Evolutionary conservation across 1,284 basidiomycete genomes (phyloP).

Genomic region (Neonothopanus nambi): DNA sequence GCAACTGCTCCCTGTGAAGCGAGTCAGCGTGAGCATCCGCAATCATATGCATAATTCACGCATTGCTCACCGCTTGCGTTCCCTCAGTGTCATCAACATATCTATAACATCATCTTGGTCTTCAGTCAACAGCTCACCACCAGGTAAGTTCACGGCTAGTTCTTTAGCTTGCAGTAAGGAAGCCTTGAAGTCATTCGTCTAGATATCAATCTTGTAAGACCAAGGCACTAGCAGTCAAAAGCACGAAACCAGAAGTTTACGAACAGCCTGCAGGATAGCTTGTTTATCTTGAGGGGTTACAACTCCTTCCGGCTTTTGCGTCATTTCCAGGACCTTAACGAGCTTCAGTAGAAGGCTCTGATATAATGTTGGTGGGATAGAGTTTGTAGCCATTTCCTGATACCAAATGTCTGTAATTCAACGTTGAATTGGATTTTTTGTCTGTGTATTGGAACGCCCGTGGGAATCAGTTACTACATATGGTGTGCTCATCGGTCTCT

Average conservation of each 20-base stretch:
- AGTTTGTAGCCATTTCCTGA: constrained; percentile 31
- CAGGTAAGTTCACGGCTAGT: constrained; percentile 53
- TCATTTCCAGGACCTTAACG: constrained; percentile 51
- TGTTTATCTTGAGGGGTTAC: constrained; percentile 57
- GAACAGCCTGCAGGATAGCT: constrained; percentile 61
- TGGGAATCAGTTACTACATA: too few relatives aligned
- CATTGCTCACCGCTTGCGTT: constrained; percentile 53
- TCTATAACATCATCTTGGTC: constrained; percentile 67
- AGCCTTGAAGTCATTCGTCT: constrained; percentile 70
- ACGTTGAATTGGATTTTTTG: too few relatives aligned
- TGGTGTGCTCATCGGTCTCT: too few relatives aligned
- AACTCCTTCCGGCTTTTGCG: constrained; percentile 52
- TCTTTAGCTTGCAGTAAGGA: constrained; percentile 57
- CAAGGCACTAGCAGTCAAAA: neutral
- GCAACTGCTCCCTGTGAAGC: constrained; percentile 33
- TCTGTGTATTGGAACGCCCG: too few relatives aligned
- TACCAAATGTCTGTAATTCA: too few relatives aligned
- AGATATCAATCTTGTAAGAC: neutral
- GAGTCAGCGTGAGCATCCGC: neutral
- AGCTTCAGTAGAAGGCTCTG: constrained; percentile 56
- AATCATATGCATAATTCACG: too few relatives aligned
- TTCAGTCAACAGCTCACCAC: constrained; percentile 61
- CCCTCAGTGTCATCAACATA: constrained; percentile 59
- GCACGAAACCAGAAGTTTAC: constrained; percentile 28
- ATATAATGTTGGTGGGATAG: constrained; percentile 46